phyloP scores from a whole-genome alignment of 148 eudicot genomes.

The Polygonum aviculare region DNA sequence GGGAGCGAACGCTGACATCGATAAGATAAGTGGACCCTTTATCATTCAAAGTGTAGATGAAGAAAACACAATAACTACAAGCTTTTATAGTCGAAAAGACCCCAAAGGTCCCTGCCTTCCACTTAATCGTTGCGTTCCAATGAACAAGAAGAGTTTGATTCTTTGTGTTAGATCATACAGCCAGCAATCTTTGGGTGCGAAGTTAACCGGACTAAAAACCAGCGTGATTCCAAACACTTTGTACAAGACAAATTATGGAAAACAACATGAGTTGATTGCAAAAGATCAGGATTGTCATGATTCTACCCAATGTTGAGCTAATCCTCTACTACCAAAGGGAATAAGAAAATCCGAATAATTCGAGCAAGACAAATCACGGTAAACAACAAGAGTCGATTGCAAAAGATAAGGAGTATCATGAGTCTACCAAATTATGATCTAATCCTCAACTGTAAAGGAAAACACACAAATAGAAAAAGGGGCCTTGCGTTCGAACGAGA shows the following conservation, averaged over 20 bases:
- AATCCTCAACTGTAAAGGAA: neutral
- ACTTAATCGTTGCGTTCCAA: neutral
- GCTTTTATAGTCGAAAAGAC: too few species aligned
- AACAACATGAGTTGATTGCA: neutral
- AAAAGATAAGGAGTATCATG: neutral
- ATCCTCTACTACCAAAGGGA: neutral
- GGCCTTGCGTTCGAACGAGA: neutral
- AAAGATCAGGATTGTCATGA: neutral
- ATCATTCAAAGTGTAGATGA: neutral
- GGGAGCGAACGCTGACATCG: neutral
- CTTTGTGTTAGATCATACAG: too few species aligned
- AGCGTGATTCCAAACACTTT: neutral
- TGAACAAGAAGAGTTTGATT: neutral
- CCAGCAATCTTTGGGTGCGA: neutral
- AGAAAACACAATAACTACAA: neutral
- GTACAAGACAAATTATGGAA: neutral
- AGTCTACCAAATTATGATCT: neutral
- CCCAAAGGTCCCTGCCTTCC: neutral
- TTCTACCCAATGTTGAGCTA: neutral
- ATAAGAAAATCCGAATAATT: neutral
- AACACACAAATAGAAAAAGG: neutral
- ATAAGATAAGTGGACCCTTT: neutral
- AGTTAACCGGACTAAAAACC: neutral
- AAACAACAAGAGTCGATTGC: neutral
- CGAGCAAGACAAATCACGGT: neutral